phyloP scores from a whole-genome alignment of 495 filamentous ascomycete species.

The Neurospora cerealis region DNA sequence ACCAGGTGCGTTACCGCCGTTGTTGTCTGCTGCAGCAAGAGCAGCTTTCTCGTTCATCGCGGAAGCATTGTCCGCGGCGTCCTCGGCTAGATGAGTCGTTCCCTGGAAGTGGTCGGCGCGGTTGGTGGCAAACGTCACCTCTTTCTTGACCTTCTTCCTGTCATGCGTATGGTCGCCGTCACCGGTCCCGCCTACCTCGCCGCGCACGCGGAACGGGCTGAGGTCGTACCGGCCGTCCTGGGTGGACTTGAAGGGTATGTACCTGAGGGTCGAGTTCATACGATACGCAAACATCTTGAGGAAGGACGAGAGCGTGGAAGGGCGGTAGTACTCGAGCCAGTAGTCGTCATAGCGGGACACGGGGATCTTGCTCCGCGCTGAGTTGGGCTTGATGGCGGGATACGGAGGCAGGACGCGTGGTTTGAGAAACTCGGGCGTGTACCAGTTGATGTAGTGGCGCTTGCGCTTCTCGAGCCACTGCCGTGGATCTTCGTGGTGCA shows the following conservation, averaged over 20 bases:
- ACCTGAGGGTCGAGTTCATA: conserved; percentile 77
- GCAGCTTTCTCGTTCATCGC: conserved; percentile 24
- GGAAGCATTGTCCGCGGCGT: conserved; percentile 28
- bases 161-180: conserved; percentile 31
- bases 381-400: conserved; percentile 25
- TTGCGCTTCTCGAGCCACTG: conserved; percentile 54
- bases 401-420: conserved; percentile 43
- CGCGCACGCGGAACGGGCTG: conserved; percentile 73
- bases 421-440: conserved; percentile 64
- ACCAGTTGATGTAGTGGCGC: conserved; percentile 74
- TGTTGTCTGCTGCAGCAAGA: conserved; percentile 5
- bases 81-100: conserved; percentile 9
- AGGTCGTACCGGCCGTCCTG: conserved; percentile 66
- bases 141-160: conserved; percentile 46
- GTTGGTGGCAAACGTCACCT: conserved; percentile 51
- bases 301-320: conserved; percentile 73
- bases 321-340: conserved; percentile 97
- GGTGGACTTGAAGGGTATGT: conserved; percentile 63
- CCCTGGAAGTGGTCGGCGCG: conserved; percentile 5
- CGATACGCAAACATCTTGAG: conserved; percentile 81
- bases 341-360: conserved; percentile 80
- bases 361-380: conserved; percentile 37
- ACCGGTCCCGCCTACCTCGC: conserved; percentile 25
- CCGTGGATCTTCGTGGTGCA: conserved; percentile 80
- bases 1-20: not conserved